Base-by-base conservation (phyloP, 148 eudicot genomes). In the Vaccinium darrowii region DNA sequence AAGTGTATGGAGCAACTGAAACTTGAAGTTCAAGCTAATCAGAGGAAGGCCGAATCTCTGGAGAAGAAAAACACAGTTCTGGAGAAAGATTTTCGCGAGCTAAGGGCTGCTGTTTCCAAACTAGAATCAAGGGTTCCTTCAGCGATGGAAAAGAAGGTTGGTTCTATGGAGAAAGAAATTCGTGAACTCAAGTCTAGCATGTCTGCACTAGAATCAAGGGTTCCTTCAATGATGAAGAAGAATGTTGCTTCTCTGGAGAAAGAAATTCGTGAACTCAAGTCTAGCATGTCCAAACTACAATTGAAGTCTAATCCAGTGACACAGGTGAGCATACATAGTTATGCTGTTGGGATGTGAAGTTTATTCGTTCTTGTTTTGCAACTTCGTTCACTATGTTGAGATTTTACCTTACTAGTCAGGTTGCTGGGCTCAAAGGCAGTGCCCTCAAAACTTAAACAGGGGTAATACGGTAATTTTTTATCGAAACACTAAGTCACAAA, bases 121-220 rank as follows among this genome's bases (percentile, higher is more conserved):
- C 74, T 53, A 82, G 65, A 63, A 63, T 50, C 56, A 2, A 73
- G 3, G 21, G 23, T 73, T 73, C 56, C 74, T 10, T 47, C 52
- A 4, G 25, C 21, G 36, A 9, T 39, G 36, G 54, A 65, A 52
- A 63, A 33, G 13, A 54, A 83, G 1, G 49, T 83, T 18, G 69
- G 60, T 73, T 69, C 79, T 33, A 69, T 83, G 12, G 84, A 83
- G 56, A 21, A 54, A 18, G 67, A 83, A 73, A 23, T 83, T 83
- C 33, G 2, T 30, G 84, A 73, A 83, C n/a, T 83, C 16, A 83
- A 56, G 16, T 56, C 79, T 73, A 60, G 69, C 79, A 36, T 83
- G 21, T 54, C 79, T 47, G 56, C 13, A 25, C 79, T 83, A 21
- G 14, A 83, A 53, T 73, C 84, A 30, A 36, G 19, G 19, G 50